Base-by-base conservation (phyloP, 1,139 yeast species). In the Geotrichum bryndzae region DNA sequence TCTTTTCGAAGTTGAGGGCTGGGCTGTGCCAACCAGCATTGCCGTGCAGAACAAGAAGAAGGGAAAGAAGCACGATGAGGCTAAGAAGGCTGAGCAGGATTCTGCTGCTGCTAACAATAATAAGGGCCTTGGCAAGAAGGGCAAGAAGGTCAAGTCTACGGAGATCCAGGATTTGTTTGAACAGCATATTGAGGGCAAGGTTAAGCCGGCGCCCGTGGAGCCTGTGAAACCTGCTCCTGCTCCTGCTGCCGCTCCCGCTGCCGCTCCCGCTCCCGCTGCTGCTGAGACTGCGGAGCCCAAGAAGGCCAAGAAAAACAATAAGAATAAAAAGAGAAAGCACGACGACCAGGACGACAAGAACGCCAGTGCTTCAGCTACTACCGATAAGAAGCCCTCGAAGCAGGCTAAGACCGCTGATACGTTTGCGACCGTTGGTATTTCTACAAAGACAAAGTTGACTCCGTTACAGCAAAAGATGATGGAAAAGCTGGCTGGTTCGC, bases 391-490 rank as follows among this genome's bases (percentile, higher is more conserved):
- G 23, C 46, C 22, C 3, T 51, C 22, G 10, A 53, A 33, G 41
- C 51, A 46, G 45, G 59, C n/a, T 6, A 45, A 33, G 22, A 23
- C 23, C 11, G 53, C 64, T 35, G 60, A 46, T 7, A 38, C 61
- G n/a, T 56, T 59, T 29, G 66, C 70, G 13, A 63, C 65, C 25
- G 50, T 60, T 3, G 62, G 62, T 25, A 35, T 60, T 10, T 61
- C 69, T 11, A 53, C 56, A 48, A 65, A 64, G 48, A 68, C 78
- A 0, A 86, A 87, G 62, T 77, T 94, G 59, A 92, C 98, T 0
- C 96, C 97, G 18, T 77, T 95, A 67, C 99, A 95, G 74, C 90
- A 88, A 69, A 95, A 94, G 72, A 94, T 94, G 98, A 84, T 90
- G 86, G 91, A 90, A 57, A 94, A 94, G 73, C 81, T 94, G 56